These are phyloP conservation scores for Cryptosporidium viatorum DNA, from an alignment of 169 alveolate species.

Conservation along the genomic window DNA sequence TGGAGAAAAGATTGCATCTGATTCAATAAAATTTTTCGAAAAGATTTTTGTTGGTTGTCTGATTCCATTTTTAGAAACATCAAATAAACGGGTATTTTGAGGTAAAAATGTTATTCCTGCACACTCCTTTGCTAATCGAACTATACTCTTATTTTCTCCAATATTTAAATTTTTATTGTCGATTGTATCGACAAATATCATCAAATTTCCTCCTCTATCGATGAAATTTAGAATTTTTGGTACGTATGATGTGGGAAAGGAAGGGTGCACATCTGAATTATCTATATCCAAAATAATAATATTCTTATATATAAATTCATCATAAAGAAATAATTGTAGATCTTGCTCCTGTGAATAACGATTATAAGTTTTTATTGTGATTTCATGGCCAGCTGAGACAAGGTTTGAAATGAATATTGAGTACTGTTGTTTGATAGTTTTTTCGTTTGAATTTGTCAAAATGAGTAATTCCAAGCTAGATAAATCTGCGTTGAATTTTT, in stretches of 20 bases:
- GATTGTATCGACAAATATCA: conserved; percentile 41
- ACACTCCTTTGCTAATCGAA: conserved; percentile 52
- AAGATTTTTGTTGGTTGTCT: neutral
- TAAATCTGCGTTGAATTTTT: neutral
- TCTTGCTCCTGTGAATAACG: neutral
- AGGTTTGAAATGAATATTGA: conserved; percentile 29
- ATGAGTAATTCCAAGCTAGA: neutral
- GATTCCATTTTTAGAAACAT: conserved; percentile 1
- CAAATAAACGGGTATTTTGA: conserved; percentile 22
- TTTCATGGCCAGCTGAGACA: conserved; percentile 20
- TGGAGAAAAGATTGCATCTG: conserved; percentile 51
- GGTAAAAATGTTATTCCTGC: conserved; percentile 64
- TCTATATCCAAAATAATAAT: conserved; percentile 33
- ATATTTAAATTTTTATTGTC: conserved; percentile 1
- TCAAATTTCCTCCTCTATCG: conserved; percentile 48
- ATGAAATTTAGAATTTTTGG: conserved; percentile 21
- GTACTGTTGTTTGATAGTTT: neutral
- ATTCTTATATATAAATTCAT: conserved; percentile 24
- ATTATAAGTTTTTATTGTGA: conserved; percentile 17
- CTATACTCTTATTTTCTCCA: conserved; percentile 2
- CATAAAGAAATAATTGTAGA: conserved; percentile 13
- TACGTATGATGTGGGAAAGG: conserved; percentile 22
- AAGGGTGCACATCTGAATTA: neutral
- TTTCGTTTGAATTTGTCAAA: conserved; percentile 45
- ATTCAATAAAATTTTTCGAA: conserved; percentile 45